Conservation (phyloP, 2,329 filamentous ascomycete genomes). For the Alternaria atra region DNA sequence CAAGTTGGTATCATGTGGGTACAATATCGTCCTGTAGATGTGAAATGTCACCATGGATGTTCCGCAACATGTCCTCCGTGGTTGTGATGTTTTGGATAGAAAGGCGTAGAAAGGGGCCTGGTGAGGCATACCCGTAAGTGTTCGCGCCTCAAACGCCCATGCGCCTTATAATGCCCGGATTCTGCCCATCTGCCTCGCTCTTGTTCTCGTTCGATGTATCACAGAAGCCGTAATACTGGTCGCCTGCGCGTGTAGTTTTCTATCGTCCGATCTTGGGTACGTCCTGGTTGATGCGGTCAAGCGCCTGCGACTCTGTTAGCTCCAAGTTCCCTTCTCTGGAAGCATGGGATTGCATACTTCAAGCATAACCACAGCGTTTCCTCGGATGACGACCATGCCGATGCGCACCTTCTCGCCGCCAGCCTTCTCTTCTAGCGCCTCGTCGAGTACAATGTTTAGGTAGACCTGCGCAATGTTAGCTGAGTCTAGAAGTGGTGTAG, state of each 20-base stretch:
- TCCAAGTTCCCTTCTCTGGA: background rate
- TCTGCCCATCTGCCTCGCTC: slow-evolving; percentile 15
- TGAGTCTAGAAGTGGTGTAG: background rate
- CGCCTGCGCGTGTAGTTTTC: slow-evolving; percentile 7
- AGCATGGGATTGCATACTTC: slow-evolving; percentile 63
- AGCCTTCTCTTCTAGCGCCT: slow-evolving; percentile 93
- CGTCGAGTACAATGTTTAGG: slow-evolving; percentile 96
- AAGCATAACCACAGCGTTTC: slow-evolving; percentile 98
- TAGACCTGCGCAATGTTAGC: slow-evolving; percentile 73
- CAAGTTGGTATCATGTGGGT: slow-evolving; percentile 39
- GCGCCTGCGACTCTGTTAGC: slow-evolving; percentile 34
- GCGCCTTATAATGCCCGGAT: slow-evolving; percentile 20
- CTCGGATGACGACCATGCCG: slow-evolving; percentile 96
- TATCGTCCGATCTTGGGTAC: slow-evolving; percentile 46
- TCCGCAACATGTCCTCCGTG: slow-evolving; percentile 13
- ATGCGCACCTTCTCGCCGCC: slow-evolving; percentile 89
- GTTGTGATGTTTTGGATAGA: slow-evolving; percentile 7
- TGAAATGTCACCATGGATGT: slow-evolving; percentile 31
- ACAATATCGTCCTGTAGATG: slow-evolving; percentile 30
- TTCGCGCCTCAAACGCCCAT: slow-evolving; percentile 35
- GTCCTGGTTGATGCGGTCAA: slow-evolving; percentile 50
- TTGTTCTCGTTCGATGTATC: slow-evolving; percentile 2
- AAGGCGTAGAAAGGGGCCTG: slow-evolving; percentile 11
- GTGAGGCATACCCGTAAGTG: slow-evolving; percentile 31
- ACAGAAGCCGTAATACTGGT: background rate